Evolutionary conservation across 1,284 basidiomycete species (phyloP), one percentile per base, ranked within the genome.

Genomic region (Moesziomyces sp.): DNA sequence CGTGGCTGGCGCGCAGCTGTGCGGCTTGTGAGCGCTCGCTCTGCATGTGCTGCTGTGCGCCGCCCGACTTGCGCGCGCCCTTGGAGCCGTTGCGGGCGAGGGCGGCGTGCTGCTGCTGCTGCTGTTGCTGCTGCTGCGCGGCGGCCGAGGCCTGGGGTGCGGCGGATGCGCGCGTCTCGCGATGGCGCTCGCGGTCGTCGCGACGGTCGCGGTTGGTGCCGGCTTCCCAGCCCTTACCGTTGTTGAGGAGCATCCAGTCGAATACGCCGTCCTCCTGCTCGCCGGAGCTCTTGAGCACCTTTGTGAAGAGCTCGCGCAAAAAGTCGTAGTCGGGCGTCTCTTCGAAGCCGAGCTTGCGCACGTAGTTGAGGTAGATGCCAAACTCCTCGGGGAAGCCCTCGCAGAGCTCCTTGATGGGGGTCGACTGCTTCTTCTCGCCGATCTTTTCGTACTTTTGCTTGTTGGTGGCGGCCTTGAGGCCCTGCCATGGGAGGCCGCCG

Each of bases 381-480:
- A 94, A 94, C 85, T 93, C 92, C 86, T 94, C 92, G 90, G 94
- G 94, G 86, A 92, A 94, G 46, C 92, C 92, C 76, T 97, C 94
- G 78, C 91, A 93, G 18, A 97, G 87, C 84, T 97, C 94, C 85
- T 93, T 94, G 85, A 97, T 96, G 13, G 92, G 91, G 19, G 94
- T 97, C 50, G 91, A 92, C 87, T 97, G 94, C 88, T 97, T 97
- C 90, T 97, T 97, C 87, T 97, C 94, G 68, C 94, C 94, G 84
- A 97, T 97, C 88, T 96, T 97, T 87, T 97, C 94, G 86, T 97
- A 97, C 88, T 97, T 97, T 86, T 96, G 93, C 88, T 97, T 97
- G 87, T 97, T 96, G 65, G 93, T 97, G 21, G 93, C 93, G 43
- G 93, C 94, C 86, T 96, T 97, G 76, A 97, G 89, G 55, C 94